Evolutionary conservation across 805 yeast species (phyloP).

Genomic region (Metschnikowia vanudenii): DNA sequence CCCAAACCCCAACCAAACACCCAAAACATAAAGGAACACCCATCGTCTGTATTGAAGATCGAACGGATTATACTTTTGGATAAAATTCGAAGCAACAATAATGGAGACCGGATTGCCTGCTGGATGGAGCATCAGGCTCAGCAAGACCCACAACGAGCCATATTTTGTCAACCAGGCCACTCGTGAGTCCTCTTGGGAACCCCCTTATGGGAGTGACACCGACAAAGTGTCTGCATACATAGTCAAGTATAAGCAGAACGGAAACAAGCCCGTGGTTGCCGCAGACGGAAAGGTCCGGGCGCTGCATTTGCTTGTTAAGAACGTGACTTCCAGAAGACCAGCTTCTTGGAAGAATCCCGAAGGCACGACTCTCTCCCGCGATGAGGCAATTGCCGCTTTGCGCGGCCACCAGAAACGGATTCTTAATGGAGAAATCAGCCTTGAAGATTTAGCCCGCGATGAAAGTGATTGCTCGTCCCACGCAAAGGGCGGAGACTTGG

Average conservation of each 20-base stretch:
- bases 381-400: constrained; percentile 72
- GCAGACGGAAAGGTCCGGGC: constrained; percentile 65
- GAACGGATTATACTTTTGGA: no score
- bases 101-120: constrained; percentile 73
- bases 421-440: constrained; percentile 59
- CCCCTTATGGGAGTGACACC: constrained; percentile 80
- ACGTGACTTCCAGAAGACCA: constrained; percentile 81
- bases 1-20: no score
- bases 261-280: constrained; percentile 31
- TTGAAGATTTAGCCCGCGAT: constrained; percentile 71
- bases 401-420: constrained; percentile 57
- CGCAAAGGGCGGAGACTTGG: constrained; percentile 87
- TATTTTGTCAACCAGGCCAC: constrained; percentile 74
- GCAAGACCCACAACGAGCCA: constrained; percentile 79
- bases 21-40: no score
- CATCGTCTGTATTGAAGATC: no score
- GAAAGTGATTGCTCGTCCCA: constrained; percentile 91
- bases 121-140: constrained; percentile 78
- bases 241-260: constrained; percentile 33
- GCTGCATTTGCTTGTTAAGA: constrained; percentile 81
- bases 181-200: constrained; percentile 82
- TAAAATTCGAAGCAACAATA: background rate
- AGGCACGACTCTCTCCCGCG: constrained; percentile 73
- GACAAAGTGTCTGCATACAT: constrained; percentile 58
- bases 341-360: constrained; percentile 81